Evolutionary conservation across 345 rosid genomes (phyloP), one percentile per base, ranked within the genome.

Genomic region (Rhodamnia argentea): DNA sequence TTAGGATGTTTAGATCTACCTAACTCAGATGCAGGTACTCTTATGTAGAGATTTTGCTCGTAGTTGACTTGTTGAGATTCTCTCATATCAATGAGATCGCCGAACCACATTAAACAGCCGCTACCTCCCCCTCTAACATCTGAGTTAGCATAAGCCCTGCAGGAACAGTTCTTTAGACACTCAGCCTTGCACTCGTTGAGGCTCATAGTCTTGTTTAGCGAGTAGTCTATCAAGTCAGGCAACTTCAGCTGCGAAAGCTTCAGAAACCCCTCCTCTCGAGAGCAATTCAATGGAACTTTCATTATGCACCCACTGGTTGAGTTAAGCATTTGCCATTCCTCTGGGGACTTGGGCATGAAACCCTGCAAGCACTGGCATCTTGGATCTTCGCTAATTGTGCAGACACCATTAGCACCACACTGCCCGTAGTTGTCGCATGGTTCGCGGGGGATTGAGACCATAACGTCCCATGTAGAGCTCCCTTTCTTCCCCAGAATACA

Each of bases 121-220:
- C 85, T 53, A 6, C 90, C 91, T 83, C 88, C 90, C 42, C 83
- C 87, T 29, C 55, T 47, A 42, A 90, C 84, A 60, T 88, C 83
- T 11, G 87, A 70, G 40, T 50, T 82, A 5, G 90, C 84, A 84
- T 89, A 91, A 85, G 92, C 93, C 4, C 32, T 84, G n/a, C 93
- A 91, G 44, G 90, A 89, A 82, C 93, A 91, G 24, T 89, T 86
- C 27, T 56, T 56, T 56, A 83, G 70, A 56, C 93, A 91, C 83
- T 52, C 20, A 7, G 54, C 9, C 50, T 83, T 76, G 86, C 92
- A 91, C 10, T 87, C 87, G 27, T 83, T 27, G 18, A 56, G 85
- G 26, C 82, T 87, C 54, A 75, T 24, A 55, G n/a, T 23, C 90
- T 90, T 76, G 82, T 87, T 64, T 90, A 84, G 1, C 84, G 64